These are phyloP conservation scores for Trichocomaceae sp. DNA, from an alignment of 2,329 filamentous ascomycete species.

Conservation along the genomic window DNA sequence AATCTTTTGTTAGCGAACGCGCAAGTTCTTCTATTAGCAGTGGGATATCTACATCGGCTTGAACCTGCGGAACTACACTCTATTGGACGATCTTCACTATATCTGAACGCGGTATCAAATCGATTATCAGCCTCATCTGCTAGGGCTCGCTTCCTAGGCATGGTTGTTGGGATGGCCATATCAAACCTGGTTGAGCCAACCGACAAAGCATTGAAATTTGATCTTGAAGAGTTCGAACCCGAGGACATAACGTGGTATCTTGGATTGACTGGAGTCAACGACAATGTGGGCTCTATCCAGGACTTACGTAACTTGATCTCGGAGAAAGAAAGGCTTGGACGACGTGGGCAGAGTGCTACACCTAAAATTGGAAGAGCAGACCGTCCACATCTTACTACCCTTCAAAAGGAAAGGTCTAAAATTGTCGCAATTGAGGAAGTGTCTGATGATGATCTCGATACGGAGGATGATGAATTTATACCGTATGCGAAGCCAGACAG, in stretches of 20 bases:
- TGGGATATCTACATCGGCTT: constrained; percentile 66
- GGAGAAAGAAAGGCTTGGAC: constrained; percentile 14
- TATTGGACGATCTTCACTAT: constrained; percentile 63
- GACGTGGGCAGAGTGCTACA: constrained; percentile 11
- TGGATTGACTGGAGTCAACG: constrained; percentile 55
- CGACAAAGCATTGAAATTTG: constrained; percentile 71
- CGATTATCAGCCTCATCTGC: constrained; percentile 69
- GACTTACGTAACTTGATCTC: constrained; percentile 33
- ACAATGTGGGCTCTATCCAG: constrained; percentile 55
- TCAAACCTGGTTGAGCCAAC: constrained; percentile 59
- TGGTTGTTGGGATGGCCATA: constrained; percentile 73
- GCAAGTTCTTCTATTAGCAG: constrained; percentile 69
- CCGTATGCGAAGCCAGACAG: constrained; percentile 81
- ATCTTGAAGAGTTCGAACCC: constrained; percentile 68
- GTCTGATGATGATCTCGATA: constrained; percentile 45
- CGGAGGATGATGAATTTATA: constrained; percentile 61
- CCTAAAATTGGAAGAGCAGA: background rate
- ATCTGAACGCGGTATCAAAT: constrained; percentile 76
- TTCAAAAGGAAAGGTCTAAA: constrained; percentile 26
- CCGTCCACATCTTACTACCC: background rate
- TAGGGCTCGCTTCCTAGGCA: constrained; percentile 74
- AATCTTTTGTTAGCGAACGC: constrained; percentile 57
- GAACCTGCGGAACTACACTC: constrained; percentile 61
- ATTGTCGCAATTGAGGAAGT: constrained; percentile 58
- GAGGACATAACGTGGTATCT: constrained; percentile 72